Evolutionary conservation across 192 early-diverging fungal genomes (phyloP).

Genomic region (Linnemannia hyalina): DNA sequence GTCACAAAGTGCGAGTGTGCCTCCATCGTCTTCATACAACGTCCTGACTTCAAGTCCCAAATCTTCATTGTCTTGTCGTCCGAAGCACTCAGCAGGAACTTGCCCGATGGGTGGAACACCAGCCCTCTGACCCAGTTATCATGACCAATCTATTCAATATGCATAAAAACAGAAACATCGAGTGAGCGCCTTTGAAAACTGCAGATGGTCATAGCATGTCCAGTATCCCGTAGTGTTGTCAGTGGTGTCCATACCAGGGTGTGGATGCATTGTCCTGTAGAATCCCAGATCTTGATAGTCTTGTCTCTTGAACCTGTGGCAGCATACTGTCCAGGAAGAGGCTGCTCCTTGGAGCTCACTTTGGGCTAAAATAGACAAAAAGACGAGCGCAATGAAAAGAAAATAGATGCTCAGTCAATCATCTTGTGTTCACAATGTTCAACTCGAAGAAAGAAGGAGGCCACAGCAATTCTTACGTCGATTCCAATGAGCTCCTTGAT

Average conservation of each 20-base stretch:
- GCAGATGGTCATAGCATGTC: neutral
- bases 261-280: slow-evolving; percentile 74
- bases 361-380: slow-evolving; percentile 47
- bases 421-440: neutral
- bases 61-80: slow-evolving; percentile 93
- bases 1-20: slow-evolving; percentile 93
- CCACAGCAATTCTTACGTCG: slow-evolving; percentile 48
- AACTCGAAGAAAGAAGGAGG: neutral
- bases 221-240: neutral
- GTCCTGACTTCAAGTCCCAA: slow-evolving; percentile 90
- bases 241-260: slow-evolving; percentile 73
- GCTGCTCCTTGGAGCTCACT: slow-evolving; percentile 55
- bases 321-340: slow-evolving; percentile 75
- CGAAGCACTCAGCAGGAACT: slow-evolving; percentile 83
- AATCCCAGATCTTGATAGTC: slow-evolving; percentile 90
- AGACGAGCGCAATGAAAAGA: neutral
- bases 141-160: slow-evolving; percentile 76
- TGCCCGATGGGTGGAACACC: slow-evolving; percentile 86
- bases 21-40: slow-evolving; percentile 86
- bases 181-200: neutral
- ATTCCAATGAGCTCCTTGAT: slow-evolving; percentile 80
- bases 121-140: slow-evolving; percentile 95
- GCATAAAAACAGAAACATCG: slow-evolving; percentile 6
- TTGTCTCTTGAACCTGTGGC: slow-evolving; percentile 93
- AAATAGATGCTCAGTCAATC: neutral